Conservation (phyloP, 2,329 filamentous ascomycete genomes). For the Cladosporium velox region DNA sequence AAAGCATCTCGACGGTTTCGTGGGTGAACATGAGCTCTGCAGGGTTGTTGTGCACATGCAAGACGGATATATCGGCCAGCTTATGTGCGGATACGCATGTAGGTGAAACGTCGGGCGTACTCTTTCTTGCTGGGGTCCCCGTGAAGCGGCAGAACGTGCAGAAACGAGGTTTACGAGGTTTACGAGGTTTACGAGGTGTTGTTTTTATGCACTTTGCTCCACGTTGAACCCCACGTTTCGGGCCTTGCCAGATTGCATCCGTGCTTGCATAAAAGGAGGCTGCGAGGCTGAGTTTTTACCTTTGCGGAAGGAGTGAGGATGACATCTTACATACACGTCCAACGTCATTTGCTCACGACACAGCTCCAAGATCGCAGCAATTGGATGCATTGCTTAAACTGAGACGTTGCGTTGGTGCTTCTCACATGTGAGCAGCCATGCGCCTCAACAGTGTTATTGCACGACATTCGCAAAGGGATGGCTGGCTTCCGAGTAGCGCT, state of each 20-base stretch:
- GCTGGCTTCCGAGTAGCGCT: background rate
- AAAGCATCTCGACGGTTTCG: background rate
- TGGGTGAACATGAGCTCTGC: background rate
- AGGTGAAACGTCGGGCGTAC: constrained; percentile 3
- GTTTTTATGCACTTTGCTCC: background rate
- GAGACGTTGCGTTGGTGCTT: background rate
- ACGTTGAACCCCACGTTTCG: background rate
- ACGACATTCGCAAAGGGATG: background rate
- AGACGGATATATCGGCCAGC: background rate
- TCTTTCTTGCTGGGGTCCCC: background rate
- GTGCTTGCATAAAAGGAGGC: background rate
- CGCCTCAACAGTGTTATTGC: background rate
- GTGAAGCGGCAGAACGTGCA: background rate
- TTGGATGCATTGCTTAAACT: background rate
- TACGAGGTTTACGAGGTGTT: background rate
- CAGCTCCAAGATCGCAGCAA: background rate
- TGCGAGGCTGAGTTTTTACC: background rate
- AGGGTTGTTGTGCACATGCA: background rate
- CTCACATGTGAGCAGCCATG: background rate
- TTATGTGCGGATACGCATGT: background rate
- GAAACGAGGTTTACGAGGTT: background rate
- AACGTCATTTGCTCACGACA: constrained; percentile 1
- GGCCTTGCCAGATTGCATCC: constrained; percentile 1
- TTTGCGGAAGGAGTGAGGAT: background rate
- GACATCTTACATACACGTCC: background rate